Conservation (phyloP, 441 rosid genomes). For the Metrosideros polymorpha region DNA sequence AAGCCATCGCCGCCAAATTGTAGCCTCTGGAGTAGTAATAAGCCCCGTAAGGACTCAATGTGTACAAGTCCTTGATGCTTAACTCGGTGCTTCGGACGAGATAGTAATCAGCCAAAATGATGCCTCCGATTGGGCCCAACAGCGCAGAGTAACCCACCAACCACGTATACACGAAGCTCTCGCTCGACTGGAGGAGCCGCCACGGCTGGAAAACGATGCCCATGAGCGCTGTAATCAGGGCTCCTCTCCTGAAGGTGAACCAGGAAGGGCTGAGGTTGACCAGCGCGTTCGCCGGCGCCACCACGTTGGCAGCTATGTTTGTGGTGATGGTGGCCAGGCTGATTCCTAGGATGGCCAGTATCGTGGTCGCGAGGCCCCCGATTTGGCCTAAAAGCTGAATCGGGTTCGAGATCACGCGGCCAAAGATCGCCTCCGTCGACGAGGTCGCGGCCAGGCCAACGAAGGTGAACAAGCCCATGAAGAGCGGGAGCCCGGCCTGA, state of each 20-base stretch:
- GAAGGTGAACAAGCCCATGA: conserved; percentile 84
- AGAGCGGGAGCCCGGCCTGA: conserved; percentile 74
- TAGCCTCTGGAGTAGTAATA: conserved; percentile 61
- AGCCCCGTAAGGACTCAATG: conserved; percentile 43
- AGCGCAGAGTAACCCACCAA: conserved; percentile 85
- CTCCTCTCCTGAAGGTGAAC: conserved; percentile 73
- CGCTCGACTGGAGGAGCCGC: conserved; percentile 76
- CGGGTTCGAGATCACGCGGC: conserved; percentile 70
- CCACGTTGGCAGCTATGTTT: conserved; percentile 85
- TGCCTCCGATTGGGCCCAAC: conserved; percentile 78
- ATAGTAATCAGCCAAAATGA: conserved; percentile 67
- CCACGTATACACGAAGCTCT: conserved; percentile 95
- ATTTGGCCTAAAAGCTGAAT: conserved; percentile 63
- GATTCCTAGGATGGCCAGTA: conserved; percentile 63
- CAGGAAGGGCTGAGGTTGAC: conserved; percentile 71
- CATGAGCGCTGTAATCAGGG: conserved; percentile 61
- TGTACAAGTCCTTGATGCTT: conserved; percentile 45
- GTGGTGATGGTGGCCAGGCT: conserved; percentile 77
- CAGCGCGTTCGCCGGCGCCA: conserved; percentile 84
- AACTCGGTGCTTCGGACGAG: conserved; percentile 35
- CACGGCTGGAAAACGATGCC: conserved; percentile 85
- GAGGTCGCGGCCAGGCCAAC: conserved; percentile 80
- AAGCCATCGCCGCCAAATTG: conserved; percentile 46
- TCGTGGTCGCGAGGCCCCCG: conserved; percentile 52
- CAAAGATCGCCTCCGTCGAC: conserved; percentile 70